Percentiles rank a stretch among this genome's conserved stretches.
phyloP scores from a whole-genome alignment of 23 red algal species.

The Gracilaria caudata region DNA sequence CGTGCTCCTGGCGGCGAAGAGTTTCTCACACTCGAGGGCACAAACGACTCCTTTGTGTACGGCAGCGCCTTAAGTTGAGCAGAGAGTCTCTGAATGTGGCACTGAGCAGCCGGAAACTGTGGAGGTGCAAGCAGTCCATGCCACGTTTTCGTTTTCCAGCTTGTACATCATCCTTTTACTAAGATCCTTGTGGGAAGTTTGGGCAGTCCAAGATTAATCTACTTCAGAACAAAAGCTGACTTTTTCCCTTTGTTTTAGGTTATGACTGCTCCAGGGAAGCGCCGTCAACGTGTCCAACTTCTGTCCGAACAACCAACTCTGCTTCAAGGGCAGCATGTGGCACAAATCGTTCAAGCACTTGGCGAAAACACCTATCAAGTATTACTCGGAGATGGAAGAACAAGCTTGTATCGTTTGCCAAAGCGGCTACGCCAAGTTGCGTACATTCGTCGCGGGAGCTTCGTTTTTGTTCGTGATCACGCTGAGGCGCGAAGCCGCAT shows the following conservation, averaged over 20 bases:
- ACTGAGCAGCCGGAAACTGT: too few species aligned
- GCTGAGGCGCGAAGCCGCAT: conserved; percentile 24
- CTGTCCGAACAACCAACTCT: conserved; percentile 41
- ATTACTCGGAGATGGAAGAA: neutral
- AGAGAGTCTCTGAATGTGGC: too few species aligned
- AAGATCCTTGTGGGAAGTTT: too few species aligned
- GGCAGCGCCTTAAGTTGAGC: too few species aligned
- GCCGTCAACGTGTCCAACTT: conserved; percentile 20
- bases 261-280: conserved; percentile 21
- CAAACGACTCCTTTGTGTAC: too few species aligned
- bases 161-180: too few species aligned
- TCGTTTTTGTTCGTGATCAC: conserved; percentile 55
- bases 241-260: neutral
- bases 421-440: conserved; percentile 56
- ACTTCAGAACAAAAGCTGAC: too few species aligned
- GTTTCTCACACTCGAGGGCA: too few species aligned
- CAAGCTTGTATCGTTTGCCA: conserved; percentile 32
- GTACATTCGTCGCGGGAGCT: conserved; percentile 50
- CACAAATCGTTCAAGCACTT: conserved; percentile 27
- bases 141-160: too few species aligned
- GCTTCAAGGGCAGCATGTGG: conserved; percentile 32
- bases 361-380: conserved; percentile 58
- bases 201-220: too few species aligned
- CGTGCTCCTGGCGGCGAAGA: too few species aligned
- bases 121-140: too few species aligned